Percentiles rank a stretch among this genome's conserved stretches.
These are phyloP conservation scores for Darksidea phi DNA, from an alignment of 495 filamentous ascomycete species.

Conservation along the genomic window DNA sequence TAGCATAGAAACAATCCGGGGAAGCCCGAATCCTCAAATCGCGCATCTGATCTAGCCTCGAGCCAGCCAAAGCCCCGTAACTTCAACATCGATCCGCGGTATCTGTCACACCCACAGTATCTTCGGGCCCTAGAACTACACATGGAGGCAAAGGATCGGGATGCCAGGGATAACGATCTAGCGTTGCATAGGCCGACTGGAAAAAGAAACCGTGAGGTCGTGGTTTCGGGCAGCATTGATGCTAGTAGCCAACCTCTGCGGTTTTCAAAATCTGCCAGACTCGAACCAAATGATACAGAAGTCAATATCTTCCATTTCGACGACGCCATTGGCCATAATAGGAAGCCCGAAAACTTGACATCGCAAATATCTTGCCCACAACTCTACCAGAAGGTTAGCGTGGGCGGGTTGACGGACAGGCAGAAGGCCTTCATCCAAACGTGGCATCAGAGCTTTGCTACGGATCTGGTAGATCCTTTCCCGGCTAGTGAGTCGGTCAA, in stretches of 20 bases:
- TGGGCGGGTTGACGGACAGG: background rate
- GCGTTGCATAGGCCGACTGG: background rate
- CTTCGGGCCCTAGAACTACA: no score
- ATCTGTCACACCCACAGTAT: no score
- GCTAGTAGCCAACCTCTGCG: background rate
- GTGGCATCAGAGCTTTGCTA: constrained; percentile 11
- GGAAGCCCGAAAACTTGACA: background rate
- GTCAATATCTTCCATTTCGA: background rate
- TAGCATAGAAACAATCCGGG: no score
- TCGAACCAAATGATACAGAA: background rate
- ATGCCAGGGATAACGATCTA: no score
- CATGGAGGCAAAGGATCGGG: no score
- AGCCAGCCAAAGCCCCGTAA: no score
- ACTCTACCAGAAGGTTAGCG: background rate
- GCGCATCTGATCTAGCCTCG: no score
- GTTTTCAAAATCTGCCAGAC: background rate
- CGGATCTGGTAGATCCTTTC: background rate
- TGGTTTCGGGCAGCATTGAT: background rate
- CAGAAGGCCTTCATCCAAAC: constrained; percentile 21
- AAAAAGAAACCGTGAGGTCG: background rate
- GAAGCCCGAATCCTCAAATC: no score
- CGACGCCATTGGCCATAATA: background rate
- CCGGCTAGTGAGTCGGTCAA: constrained; percentile 14
- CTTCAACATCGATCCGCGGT: no score
- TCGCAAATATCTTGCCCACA: background rate